A percentile compares a stretch with the other conserved stretches of the same genome.
phyloP scores from a whole-genome alignment of 1,139 yeast genomes.

The Magnusiomyces tetraspermus region DNA sequence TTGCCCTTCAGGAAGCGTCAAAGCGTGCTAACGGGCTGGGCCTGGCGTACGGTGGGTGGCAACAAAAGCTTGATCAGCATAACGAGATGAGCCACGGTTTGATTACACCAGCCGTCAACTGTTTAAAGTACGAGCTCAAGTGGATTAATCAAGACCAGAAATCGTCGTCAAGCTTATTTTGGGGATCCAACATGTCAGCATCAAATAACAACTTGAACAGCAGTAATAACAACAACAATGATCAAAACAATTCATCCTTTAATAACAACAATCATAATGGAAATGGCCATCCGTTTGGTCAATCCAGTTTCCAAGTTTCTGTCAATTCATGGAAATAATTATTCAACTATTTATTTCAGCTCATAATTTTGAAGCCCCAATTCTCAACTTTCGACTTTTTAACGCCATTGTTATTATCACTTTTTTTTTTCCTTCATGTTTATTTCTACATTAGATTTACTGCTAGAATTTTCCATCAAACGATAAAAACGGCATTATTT shows the following conservation, averaged over 20 bases:
- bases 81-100: conserved; percentile 45
- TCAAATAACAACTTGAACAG: not conserved
- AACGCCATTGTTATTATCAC: no score
- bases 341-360: no score
- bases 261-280: not conserved
- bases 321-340: not conserved
- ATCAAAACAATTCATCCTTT: no score
- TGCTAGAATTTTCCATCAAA: no score
- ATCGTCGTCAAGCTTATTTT: not conserved
- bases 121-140: conserved; percentile 21
- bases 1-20: conserved; percentile 45
- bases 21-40: conserved; percentile 31
- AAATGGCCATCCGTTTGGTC: not conserved
- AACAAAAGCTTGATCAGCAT: conserved; percentile 48
- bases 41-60: conserved; percentile 46
- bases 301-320: not conserved
- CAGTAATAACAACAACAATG: not conserved
- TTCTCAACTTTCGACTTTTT: no score
- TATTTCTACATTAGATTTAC: no score
- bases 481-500: no score
- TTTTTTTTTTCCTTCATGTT: no score
- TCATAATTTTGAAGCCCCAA: no score
- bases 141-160: conserved; percentile 17
- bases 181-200: not conserved
- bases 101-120: conserved; percentile 20